Percentiles rank a stretch among this genome's conserved stretches.
These are phyloP conservation scores for Malassezia arunalokei DNA, from an alignment of 1,284 basidiomycete genomes.

Conservation along the genomic window DNA sequence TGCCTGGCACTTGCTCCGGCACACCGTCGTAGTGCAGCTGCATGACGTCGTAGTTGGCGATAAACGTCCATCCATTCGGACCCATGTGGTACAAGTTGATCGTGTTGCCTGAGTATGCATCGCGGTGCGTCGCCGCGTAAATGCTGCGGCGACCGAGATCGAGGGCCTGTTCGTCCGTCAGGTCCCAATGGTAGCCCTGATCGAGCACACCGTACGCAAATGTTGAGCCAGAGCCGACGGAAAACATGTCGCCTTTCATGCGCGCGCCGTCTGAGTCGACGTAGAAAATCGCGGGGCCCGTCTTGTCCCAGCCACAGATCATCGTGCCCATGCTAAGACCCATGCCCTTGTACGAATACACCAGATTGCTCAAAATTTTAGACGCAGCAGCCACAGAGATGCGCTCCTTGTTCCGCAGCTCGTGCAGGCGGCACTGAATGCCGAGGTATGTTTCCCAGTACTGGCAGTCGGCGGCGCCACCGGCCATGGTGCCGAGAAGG, in stretches of 20 bases:
- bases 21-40: constrained; percentile 43
- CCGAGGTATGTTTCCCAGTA: constrained; percentile 71
- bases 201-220: constrained; percentile 98
- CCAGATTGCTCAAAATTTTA: constrained; percentile 92
- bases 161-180: constrained; percentile 83
- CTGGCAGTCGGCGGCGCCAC: constrained; percentile 60
- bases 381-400: constrained; percentile 97
- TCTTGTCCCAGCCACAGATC: constrained; percentile 99
- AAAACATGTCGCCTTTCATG: constrained; percentile 90
- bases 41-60: constrained; percentile 43
- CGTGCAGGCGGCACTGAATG: constrained; percentile 91
- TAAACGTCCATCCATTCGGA: constrained; percentile 61
- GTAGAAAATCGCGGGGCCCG: constrained; percentile 93
- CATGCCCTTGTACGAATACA: constrained; percentile 98
- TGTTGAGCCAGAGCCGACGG: constrained; percentile 93
- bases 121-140: constrained; percentile 83
- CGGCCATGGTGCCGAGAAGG: constrained; percentile 95
- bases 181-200: constrained; percentile 87
- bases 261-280: constrained; percentile 95
- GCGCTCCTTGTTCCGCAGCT: constrained; percentile 89
- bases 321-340: constrained; percentile 99
- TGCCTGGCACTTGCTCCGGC: constrained; percentile 28
- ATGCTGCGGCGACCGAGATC: constrained; percentile 89
- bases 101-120: constrained; percentile 83
- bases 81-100: constrained; percentile 93